A percentile compares a stretch with the other conserved stretches of the same genome.
phyloP scores from a whole-genome alignment of 2,329 filamentous ascomycete species.

The Byssochlamys sp. region DNA sequence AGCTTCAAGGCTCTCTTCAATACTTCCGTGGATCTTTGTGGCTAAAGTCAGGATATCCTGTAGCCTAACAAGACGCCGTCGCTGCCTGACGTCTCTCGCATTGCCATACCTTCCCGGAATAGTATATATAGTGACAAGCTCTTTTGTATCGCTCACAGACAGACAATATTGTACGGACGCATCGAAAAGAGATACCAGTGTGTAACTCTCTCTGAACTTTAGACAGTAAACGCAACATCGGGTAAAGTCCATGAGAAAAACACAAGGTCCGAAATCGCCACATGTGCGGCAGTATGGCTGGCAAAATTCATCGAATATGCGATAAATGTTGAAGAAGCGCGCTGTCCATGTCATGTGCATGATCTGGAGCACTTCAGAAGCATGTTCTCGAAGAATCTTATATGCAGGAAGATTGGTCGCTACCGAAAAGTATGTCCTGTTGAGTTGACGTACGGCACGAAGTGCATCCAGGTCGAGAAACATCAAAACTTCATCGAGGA shows the following conservation, averaged over 20 bases:
- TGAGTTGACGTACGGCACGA: not conserved
- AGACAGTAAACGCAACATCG: not conserved
- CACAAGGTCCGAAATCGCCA: not conserved
- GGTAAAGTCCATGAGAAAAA: not conserved
- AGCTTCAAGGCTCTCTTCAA: not conserved
- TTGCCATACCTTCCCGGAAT: not conserved
- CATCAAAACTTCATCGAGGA: not conserved
- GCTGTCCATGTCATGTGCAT: not conserved
- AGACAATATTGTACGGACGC: not conserved
- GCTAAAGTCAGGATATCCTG: not conserved
- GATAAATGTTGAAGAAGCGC: not conserved
- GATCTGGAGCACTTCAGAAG: not conserved
- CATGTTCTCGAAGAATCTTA: not conserved
- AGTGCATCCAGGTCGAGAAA: not conserved
- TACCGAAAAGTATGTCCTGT: not conserved
- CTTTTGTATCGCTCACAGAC: not conserved
- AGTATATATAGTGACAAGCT: not conserved
- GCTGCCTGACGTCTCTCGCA: not conserved
- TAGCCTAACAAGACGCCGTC: not conserved
- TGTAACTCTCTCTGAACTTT: not conserved
- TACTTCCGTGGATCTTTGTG: not conserved
- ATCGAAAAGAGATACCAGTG: not conserved
- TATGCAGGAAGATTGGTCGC: not conserved
- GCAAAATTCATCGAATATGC: not conserved
- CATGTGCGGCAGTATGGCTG: not conserved